Percentiles rank a stretch among this genome's conserved stretches.
Conservation (phyloP, 345 rosid genomes). For the Gossypium arboreum region DNA sequence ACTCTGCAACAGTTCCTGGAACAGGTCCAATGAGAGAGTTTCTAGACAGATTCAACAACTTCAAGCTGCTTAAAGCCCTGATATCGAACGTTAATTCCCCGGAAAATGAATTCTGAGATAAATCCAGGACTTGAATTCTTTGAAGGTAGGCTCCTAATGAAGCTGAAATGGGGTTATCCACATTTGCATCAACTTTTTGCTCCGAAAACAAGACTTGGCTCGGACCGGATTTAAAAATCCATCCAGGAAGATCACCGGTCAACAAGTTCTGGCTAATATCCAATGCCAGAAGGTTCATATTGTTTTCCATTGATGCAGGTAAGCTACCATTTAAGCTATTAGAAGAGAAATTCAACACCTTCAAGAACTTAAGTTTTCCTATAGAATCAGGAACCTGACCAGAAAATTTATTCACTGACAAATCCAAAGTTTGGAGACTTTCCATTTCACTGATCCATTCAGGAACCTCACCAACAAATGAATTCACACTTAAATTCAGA, state of each 20-base stretch:
- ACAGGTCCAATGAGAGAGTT: constrained; percentile 58
- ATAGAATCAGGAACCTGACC: constrained; percentile 64
- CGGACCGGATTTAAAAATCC: constrained; percentile 50
- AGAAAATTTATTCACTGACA: constrained; percentile 61
- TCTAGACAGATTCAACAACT: constrained; percentile 52
- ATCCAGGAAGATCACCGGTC: constrained; percentile 57
- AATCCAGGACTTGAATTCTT: constrained; percentile 64
- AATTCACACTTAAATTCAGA: constrained; percentile 56
- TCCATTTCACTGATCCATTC: constrained; percentile 72
- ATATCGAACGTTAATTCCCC: constrained; percentile 50
- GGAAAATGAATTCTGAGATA: constrained; percentile 62
- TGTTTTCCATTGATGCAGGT: constrained; percentile 48
- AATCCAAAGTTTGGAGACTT: constrained; percentile 70
- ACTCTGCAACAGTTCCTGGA: constrained; percentile 48
- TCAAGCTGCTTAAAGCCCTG: constrained; percentile 47
- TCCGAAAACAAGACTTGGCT: constrained; percentile 39
- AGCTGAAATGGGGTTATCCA: constrained; percentile 20
- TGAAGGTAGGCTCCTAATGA: constrained; percentile 22
- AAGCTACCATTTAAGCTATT: constrained; percentile 57
- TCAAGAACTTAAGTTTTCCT: constrained; percentile 55
- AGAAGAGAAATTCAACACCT: constrained; percentile 57
- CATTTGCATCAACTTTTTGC: constrained; percentile 26
- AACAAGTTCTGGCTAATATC: constrained; percentile 70
- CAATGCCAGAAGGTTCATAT: constrained; percentile 47
- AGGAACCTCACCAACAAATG: constrained; percentile 56